phyloP scores from a whole-genome alignment of 768 basidiomycete genomes.

The Panellus pusillus region DNA sequence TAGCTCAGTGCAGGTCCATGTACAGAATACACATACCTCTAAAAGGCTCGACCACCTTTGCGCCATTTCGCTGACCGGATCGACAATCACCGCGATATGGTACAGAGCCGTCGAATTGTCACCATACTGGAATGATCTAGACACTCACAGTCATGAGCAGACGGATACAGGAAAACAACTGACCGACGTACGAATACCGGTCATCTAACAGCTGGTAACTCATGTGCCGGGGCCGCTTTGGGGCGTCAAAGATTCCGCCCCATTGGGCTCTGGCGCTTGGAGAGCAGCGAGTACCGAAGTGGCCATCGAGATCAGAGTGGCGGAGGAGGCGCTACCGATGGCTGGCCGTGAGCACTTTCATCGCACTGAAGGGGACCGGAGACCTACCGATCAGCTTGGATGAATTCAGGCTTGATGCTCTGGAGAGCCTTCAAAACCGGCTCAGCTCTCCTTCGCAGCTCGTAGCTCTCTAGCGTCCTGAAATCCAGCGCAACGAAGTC shows the following conservation, averaged over 20 bases:
- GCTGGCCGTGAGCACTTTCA: neutral
- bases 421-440: slow-evolving; percentile 69
- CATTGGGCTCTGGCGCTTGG: slow-evolving; percentile 71
- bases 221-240: slow-evolving; percentile 55
- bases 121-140: slow-evolving; percentile 70
- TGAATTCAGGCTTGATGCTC: slow-evolving; percentile 43
- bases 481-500: slow-evolving; percentile 76
- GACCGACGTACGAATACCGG: slow-evolving; percentile 59
- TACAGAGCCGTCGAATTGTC: slow-evolving; percentile 65
- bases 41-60: slow-evolving; percentile 86
- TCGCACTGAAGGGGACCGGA: neutral
- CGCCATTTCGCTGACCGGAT: slow-evolving; percentile 81
- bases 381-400: slow-evolving; percentile 44
- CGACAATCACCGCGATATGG: slow-evolving; percentile 71
- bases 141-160: slow-evolving; percentile 3
- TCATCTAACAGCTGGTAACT: slow-evolving; percentile 62
- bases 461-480: slow-evolving; percentile 67
- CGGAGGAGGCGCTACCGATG: slow-evolving; percentile 46
- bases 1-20: neutral
- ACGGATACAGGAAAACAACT: neutral
- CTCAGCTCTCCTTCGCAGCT: slow-evolving; percentile 66
- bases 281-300: slow-evolving; percentile 73
- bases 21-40: slow-evolving; percentile 47
- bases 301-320: slow-evolving; percentile 62
- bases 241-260: slow-evolving; percentile 71